Evolutionary conservation across 805 yeast species (phyloP), one percentile per base, ranked within the genome.

Genomic region (Zygosaccharomyces lentus): DNA sequence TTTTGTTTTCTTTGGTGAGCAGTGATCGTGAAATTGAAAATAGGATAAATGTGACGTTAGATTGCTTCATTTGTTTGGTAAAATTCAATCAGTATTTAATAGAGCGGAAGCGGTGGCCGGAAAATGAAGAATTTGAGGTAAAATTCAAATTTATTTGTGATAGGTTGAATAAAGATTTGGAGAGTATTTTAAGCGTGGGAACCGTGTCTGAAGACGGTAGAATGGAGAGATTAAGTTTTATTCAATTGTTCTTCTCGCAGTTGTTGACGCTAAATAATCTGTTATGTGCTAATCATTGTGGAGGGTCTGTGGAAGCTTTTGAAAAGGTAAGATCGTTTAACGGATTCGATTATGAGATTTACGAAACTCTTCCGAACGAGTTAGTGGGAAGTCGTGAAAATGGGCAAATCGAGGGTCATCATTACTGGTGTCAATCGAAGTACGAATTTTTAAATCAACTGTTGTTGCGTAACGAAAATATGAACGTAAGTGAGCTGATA

Each of bases 201-300:
- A 21, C 7, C 9, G 37, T 15, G 3, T 19, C 21, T 12, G 36
- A 23, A 8, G 6, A 13, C 9, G 40, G n/a, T 9, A 9, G 13
- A 3, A 4, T 21, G 15, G 48, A 46, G 36, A 46, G 52, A 32
- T 30, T 40, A 1, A 43, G 45, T 3, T 54, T 50, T 37, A 24
- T 54, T 12, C 47, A 45, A 10, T 12, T 50, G 23, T 48, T 54
- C 25, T 37, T 52, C 16, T 36, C 51, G 6, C 57, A 54, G 40
- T 34, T 52, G 15, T 26, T 54, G 16, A 42, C 47, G 3, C 21
- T 54, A 37, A 54, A 54, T 25, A 32, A 37, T 16, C 6, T 54
- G 13, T 12, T 50, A 4, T 48, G 48, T 16, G 40, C 27, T 9
- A 48, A 47, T 15, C 39, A 39, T 29, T 43, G 49, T 25, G 46